Percentiles rank a stretch among this genome's conserved stretches.
Evolutionary conservation across 2,329 filamentous ascomycete genomes (phyloP).

Genomic region (Rhinocladiella similis): DNA sequence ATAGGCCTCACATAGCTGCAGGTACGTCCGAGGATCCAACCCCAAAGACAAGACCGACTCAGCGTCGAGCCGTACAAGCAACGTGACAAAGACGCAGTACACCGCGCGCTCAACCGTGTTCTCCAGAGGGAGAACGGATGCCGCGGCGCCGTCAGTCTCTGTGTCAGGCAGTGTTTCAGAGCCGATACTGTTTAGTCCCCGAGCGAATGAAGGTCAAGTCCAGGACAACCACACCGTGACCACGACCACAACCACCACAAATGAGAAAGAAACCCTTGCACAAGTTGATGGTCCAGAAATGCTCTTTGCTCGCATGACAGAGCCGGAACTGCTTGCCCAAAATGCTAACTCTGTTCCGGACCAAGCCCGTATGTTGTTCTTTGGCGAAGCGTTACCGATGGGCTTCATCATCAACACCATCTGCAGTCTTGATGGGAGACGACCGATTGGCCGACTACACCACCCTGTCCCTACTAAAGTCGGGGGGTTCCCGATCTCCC

Average conservation of each 20-base stretch:
- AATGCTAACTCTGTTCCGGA: neutral
- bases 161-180: constrained; percentile 19
- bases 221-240: neutral
- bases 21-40: neutral
- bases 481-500: neutral
- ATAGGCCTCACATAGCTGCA: too few relatives aligned
- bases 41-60: neutral
- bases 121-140: neutral
- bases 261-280: constrained; percentile 1
- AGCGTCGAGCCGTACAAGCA: neutral
- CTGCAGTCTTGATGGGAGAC: constrained; percentile 15
- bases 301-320: constrained; percentile 7
- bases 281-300: constrained; percentile 7
- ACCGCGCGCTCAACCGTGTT: constrained; percentile 3
- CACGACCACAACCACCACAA: constrained; percentile 1
- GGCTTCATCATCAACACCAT: constrained; percentile 18
- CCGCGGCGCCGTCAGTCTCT: neutral
- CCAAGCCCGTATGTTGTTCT: constrained; percentile 1
- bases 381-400: constrained; percentile 21
- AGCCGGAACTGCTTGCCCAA: neutral
- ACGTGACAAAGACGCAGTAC: neutral
- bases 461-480: neutral
- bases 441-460: neutral
- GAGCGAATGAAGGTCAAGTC: constrained; percentile 1
- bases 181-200: neutral